Base-by-base conservation (phyloP, 1,139 yeast species). In the Geotrichum candidum region DNA sequence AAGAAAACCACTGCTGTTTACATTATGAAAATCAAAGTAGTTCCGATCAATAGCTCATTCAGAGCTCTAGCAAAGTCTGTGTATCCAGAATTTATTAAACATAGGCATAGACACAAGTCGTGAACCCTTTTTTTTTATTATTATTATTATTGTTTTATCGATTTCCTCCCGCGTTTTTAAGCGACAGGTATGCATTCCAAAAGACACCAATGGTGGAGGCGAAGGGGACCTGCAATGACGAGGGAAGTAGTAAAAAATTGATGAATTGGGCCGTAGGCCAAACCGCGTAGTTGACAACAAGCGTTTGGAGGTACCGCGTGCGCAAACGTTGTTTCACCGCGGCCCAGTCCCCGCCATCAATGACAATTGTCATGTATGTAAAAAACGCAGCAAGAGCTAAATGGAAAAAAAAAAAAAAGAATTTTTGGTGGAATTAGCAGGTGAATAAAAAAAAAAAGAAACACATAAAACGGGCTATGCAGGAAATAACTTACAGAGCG, bases 191-290 rank as follows among this genome's bases (percentile, higher is more conserved):
- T 61, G 97, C 91, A 74, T 91, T 89, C 97, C 97, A 91, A 53
- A 90, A 77, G 35, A 91, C 95, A 38, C 96, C 90, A n/a, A 94
- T 79, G 0, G 95, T 85, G 0, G 96, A 87, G 63, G 96, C 87
- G 72, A 94, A 92, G 0, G 97, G 97, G 3, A 92, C 96, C 73
- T 94, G 98, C 67, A 85, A 82, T 65, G 82, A 82, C 61, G 85
- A 78, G 0, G 98, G 97, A 71, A 94, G 83, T 10, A 90, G 71
- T 65, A 90, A 78, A 70, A 94, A 94, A 74, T 94, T 94, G 68
- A 92, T 78, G 68, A 94, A 89, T 73, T 94, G 98, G 7, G 94
- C 96, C 1, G 92, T 84, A 58, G 96, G 96, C 99, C 99, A 94
- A n/a, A 94, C 85, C 62, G 88, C 80, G 73, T 87, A 89, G 73